These are phyloP conservation scores for Gaultheria prostrata DNA, from an alignment of 148 eudicot species.

Conservation along the genomic window DNA sequence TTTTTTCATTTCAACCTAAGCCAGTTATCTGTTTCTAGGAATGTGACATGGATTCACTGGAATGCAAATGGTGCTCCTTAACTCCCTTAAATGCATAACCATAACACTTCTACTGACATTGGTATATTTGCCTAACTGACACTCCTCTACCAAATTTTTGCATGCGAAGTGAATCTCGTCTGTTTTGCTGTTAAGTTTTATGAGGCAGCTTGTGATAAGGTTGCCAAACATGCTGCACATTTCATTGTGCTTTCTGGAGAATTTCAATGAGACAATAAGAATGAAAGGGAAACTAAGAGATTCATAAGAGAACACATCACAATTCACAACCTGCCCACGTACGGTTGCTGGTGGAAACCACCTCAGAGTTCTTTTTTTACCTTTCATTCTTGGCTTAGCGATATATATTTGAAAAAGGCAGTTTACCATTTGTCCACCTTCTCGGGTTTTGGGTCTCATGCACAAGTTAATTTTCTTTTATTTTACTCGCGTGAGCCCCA, in stretches of 20 bases:
- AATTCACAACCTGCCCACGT: neutral
- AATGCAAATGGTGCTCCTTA: neutral
- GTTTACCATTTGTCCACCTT: slow-evolving; percentile 32
- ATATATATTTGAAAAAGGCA: neutral
- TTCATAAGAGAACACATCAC: neutral
- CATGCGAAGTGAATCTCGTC: neutral
- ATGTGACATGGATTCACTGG: neutral
- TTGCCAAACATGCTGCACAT: neutral
- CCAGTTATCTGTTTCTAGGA: neutral
- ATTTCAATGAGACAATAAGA: neutral
- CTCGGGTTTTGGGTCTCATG: slow-evolving; percentile 54
- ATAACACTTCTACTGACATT: neutral
- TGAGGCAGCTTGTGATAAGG: neutral
- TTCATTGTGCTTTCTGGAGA: neutral
- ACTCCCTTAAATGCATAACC: neutral
- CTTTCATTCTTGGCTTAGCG: neutral
- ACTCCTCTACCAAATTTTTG: neutral
- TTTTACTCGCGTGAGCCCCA: slow-evolving; percentile 39
- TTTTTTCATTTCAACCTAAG: neutral
- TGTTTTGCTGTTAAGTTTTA: neutral
- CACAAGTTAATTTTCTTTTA: slow-evolving; percentile 49
- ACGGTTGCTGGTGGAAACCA: neutral
- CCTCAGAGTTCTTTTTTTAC: neutral
- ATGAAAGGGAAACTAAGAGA: neutral
- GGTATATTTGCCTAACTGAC: neutral